Evolutionary conservation across 2,329 filamentous ascomycete species (phyloP), one percentile per base, ranked within the genome.

Genomic region (Massarina eburnea): DNA sequence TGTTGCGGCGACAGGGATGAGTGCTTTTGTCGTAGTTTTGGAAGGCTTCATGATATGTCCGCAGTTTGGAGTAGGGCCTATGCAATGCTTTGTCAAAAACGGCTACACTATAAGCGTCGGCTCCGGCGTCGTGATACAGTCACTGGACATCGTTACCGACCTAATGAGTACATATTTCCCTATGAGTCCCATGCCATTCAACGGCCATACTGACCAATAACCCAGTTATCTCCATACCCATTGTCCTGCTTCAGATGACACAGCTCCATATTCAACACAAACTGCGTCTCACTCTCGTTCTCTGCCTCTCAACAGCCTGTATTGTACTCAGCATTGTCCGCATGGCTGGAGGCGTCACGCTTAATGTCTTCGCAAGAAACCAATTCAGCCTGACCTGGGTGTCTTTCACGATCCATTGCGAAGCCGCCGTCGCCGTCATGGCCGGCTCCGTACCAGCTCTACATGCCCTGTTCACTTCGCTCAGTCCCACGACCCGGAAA

Each of bases 381-480:
- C 39, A 46, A 20, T 48, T 48, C 26, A 39, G 30, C 4, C 37
- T 39, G 18, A 44, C 44, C 1, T 53, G 51, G 51, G 35, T 48
- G 26, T 41, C 37, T 6, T 51, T 53, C 40, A 46, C 48, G 44
- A 38, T 53, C 8, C 51, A 53, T 36, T 50, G 47, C 34, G 51
- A 53, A 39, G 51, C 47, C 9, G 42, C 51, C 4, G 40, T 53
- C 12, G 47, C 51, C 8, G 42, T 53, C 14, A 39, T 53, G 44
- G 44, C 51, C 4, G 51, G 51, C 12, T 50, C 47, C 8, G 34
- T 48, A 1, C 47, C 47, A 1, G 50, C 46, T n/a, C 44, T 53
- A 9, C 50, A 45, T 12, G 51, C 47, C 3, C 39, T 53, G 12
- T 48, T 46, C 17, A 41, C 38, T 4, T 39, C 44, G 1, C 50